Evolutionary conservation across 2,329 filamentous ascomycete species (phyloP).

Genomic region (Phoma herbarum): DNA sequence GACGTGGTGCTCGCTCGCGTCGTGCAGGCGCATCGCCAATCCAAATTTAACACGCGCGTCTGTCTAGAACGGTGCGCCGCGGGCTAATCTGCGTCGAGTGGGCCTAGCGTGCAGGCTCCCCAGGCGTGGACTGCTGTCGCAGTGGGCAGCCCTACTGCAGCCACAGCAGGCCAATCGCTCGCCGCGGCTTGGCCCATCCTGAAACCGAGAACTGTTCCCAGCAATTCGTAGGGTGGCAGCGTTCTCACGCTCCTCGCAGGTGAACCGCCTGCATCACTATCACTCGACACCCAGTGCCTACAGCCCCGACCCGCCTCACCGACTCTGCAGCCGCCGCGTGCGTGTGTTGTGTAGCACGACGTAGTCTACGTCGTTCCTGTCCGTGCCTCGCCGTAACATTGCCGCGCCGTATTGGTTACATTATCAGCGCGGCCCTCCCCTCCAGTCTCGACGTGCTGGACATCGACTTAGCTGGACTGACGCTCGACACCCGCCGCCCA

Average conservation of each 20-base stretch:
- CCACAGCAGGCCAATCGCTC: conserved; percentile 11
- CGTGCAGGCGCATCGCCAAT: conserved; percentile 16
- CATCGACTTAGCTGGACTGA: conserved; percentile 22
- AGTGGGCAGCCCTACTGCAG: conserved; percentile 8
- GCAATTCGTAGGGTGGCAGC: not conserved
- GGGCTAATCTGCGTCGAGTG: not conserved
- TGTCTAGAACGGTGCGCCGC: conserved; percentile 9
- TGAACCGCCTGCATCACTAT: too few species aligned
- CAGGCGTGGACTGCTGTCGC: too few species aligned
- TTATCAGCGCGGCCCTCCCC: conserved; percentile 13
- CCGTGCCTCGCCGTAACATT: not conserved
- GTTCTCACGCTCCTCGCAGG: not conserved
- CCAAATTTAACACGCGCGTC: conserved; percentile 13
- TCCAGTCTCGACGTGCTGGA: conserved; percentile 12
- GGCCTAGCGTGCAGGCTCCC: not conserved
- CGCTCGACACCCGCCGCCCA: conserved; percentile 14
- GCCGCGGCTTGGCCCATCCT: not conserved
- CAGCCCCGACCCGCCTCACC: too few species aligned
- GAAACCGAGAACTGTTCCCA: conserved; percentile 9
- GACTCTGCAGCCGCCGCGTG: conserved; percentile 28
- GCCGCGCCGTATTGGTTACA: conserved; percentile 3
- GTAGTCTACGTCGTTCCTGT: not conserved
- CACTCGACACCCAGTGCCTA: too few species aligned
- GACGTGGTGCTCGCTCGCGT: not conserved
- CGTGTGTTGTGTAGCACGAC: not conserved